These are phyloP conservation scores for Luffa aegyptiaca DNA, from an alignment of 306 rosid genomes.

Conservation along the genomic window DNA sequence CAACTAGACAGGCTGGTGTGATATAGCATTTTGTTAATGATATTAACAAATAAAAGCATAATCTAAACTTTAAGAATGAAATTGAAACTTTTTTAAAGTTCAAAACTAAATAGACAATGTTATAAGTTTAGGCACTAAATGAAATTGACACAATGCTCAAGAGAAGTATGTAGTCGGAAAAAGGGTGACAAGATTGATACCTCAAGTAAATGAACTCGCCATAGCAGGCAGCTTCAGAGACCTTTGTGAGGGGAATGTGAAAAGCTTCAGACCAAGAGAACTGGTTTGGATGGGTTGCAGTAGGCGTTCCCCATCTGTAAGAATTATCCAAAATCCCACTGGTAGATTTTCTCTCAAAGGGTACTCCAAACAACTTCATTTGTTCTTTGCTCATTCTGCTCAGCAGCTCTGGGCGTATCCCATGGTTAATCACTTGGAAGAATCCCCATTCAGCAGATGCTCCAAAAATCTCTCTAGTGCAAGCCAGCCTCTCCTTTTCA, in stretches of 20 bases:
- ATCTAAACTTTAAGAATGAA: not conserved
- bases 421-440: conserved; percentile 83
- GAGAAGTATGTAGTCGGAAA: not conserved
- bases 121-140: not conserved
- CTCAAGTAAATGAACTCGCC: conserved; percentile 59
- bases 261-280: conserved; percentile 96
- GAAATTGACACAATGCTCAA: not conserved
- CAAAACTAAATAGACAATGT: not conserved
- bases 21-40: not conserved
- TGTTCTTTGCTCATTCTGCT: conserved; percentile 57
- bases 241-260: conserved; percentile 77
- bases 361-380: conserved; percentile 42
- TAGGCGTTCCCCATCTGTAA: conserved; percentile 75
- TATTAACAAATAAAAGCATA: not conserved
- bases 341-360: conserved; percentile 53
- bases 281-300: conserved; percentile 56
- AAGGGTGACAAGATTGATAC: conserved; percentile 19
- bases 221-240: conserved; percentile 54
- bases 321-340: conserved; percentile 56
- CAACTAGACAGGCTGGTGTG: not conserved
- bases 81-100: not conserved
- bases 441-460: conserved; percentile 87
- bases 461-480: conserved; percentile 42
- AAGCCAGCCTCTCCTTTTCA: conserved; percentile 31
- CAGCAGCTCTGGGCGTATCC: conserved; percentile 44